phyloP scores from a whole-genome alignment of 352 stramenopile genomes.

The Globisporangium iwayamae region DNA sequence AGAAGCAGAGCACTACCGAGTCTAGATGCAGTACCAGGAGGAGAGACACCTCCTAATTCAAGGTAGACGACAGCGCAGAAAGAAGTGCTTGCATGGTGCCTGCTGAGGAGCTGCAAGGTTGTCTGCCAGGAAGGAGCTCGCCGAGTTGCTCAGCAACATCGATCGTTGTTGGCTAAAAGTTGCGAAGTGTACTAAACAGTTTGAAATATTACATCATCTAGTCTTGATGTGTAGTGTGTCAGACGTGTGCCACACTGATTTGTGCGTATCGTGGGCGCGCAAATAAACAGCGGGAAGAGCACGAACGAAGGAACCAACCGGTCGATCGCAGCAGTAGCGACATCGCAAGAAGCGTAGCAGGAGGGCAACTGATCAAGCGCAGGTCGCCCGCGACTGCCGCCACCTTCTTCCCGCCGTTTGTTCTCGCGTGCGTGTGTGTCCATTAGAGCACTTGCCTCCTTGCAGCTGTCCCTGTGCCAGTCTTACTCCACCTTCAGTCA shows the following conservation, averaged over 20 bases:
- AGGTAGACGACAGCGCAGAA: neutral
- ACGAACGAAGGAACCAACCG: neutral
- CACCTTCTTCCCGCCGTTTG: neutral
- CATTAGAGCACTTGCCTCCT: neutral
- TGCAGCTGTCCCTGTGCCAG: neutral
- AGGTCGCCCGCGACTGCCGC: neutral
- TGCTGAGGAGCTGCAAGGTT: no score
- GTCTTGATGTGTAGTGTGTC: neutral
- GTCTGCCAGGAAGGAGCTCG: no score
- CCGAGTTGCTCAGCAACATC: neutral
- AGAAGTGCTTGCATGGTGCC: neutral
- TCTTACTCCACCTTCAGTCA: no score
- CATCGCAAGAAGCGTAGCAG: no score
- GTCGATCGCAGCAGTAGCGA: no score
- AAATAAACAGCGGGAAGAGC: conserved; percentile 5
- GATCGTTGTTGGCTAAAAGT: neutral
- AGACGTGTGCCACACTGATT: neutral
- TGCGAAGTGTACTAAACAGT: conserved; percentile 3
- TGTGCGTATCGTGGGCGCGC: neutral
- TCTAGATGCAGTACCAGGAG: conserved; percentile 5
- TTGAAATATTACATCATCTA: conserved; percentile 4
- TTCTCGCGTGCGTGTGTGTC: neutral
- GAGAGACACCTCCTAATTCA: neutral
- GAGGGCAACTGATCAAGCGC: no score
- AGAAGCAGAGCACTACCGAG: conserved; percentile 12